A percentile compares a stretch with the other conserved stretches of the same genome.
Evolutionary conservation across 2,329 filamentous ascomycete genomes (phyloP).

Genomic region (Emmonsiellopsis sp.): DNA sequence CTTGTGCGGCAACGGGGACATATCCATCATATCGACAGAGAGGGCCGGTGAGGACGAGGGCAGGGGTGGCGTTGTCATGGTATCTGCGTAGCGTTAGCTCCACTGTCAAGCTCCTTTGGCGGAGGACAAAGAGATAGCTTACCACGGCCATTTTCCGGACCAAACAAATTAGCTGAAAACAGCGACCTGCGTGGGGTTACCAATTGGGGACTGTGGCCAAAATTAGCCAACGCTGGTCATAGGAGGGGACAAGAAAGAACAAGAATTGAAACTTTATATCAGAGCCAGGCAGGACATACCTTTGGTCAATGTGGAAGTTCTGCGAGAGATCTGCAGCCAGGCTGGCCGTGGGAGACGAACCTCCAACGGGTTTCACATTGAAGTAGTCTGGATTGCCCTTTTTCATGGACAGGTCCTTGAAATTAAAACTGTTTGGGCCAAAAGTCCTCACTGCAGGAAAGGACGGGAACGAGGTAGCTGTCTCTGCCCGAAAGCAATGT

Average conservation of each 20-base stretch:
- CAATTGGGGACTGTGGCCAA: conserved; percentile 59
- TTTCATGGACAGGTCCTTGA: conserved; percentile 66
- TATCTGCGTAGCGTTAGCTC: conserved; percentile 45
- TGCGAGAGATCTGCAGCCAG: conserved; percentile 90
- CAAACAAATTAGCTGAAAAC: conserved; percentile 65
- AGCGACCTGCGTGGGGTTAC: conserved; percentile 75
- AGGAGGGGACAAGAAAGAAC: conserved; percentile 17
- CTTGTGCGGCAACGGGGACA: conserved; percentile 89
- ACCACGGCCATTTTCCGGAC: conserved; percentile 50
- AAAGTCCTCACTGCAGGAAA: conserved; percentile 46
- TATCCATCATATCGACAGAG: conserved; percentile 73
- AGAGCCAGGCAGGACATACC: conserved; percentile 47
- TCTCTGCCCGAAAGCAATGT: conserved; percentile 52
- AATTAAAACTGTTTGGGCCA: conserved; percentile 61
- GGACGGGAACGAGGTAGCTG: conserved; percentile 43
- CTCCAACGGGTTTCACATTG: conserved; percentile 62
- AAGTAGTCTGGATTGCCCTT: conserved; percentile 68
- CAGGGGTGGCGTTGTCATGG: conserved; percentile 73
- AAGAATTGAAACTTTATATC: background rate
- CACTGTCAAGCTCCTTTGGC: background rate
- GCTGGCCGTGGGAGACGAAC: conserved; percentile 83
- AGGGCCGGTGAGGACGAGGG: conserved; percentile 72
- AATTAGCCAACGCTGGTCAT: conserved; percentile 8
- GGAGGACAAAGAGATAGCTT: conserved; percentile 26
- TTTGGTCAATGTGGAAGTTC: conserved; percentile 93